Base-by-base conservation (phyloP, 768 basidiomycete genomes). In the Boletus patriciae region DNA sequence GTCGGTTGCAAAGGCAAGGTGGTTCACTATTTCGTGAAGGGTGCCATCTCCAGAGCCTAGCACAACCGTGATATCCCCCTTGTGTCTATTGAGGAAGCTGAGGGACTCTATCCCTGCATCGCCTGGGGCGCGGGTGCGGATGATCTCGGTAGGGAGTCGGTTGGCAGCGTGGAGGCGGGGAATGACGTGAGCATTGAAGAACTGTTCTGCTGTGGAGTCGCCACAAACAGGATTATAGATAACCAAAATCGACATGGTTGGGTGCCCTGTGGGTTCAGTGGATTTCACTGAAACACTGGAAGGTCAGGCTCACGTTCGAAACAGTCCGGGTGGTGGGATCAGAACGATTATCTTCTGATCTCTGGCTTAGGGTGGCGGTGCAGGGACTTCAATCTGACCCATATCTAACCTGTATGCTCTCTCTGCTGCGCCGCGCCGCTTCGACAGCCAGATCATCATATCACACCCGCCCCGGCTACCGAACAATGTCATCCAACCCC, bases 31-130 rank as follows among this genome's bases (percentile, higher is more conserved):
- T 64, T 98, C 94, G 69, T 96, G 92, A 38, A 94, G 76, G 1
- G 94, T 97, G 18, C 95, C 95, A 71, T 98, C 95, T 9, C 95
- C 95, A 6, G 94, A 93, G 16, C 81, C 83, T 25, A 94, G 76
- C 49, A 90, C 66, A 46, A 90, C 67, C 1, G 79, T 79, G 50
- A 81, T 56, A 46, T 58, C 61, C 27, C 66, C 74, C 9, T 68
- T 53, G 52, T 65, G 58, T 42, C 62, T 59, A 11, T 73, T 54
- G 47, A 87, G 64, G 59, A 80, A 74, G 6, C 76, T 65, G 34
- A 76, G 57, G 16, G 83, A 71, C 49, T 80, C 54, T 36, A 62
- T 63, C 15, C 84, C 86, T 11, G 86, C 87, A 67, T 90, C 81
- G 4, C 78, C 81, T 0, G 73, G 63, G 52, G 73, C 66, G 50